Conservation (phyloP, 257 asterid genomes). For the Lycium ferocissimum region DNA sequence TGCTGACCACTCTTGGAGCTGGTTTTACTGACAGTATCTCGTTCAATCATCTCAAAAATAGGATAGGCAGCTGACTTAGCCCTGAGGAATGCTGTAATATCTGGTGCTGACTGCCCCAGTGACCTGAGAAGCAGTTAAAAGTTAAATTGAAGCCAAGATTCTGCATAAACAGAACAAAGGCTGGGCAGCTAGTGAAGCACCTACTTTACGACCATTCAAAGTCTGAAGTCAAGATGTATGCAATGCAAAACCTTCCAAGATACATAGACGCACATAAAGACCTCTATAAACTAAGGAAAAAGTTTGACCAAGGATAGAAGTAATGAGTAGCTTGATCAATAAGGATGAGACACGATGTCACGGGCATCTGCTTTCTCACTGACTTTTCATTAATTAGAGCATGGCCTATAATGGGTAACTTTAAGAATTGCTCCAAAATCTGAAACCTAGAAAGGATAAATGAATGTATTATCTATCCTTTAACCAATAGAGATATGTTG, state of each 20-base stretch:
- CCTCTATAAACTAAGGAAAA: slow-evolving; percentile 8
- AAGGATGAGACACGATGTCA: not conserved
- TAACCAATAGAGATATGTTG: slow-evolving; percentile 6
- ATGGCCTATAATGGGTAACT: not conserved
- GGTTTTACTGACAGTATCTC: slow-evolving; percentile 55
- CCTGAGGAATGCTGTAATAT: slow-evolving; percentile 80
- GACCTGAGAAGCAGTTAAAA: slow-evolving; percentile 56
- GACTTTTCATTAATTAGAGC: slow-evolving; percentile 1
- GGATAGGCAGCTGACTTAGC: slow-evolving; percentile 93
- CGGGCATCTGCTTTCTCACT: not conserved
- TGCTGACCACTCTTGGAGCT: slow-evolving; percentile 57
- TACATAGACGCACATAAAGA: not conserved
- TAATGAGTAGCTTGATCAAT: slow-evolving; percentile 13
- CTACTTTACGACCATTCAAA: slow-evolving; percentile 23
- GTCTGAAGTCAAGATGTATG: not conserved
- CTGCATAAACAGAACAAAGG: not conserved
- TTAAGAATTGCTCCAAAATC: slow-evolving; percentile 6
- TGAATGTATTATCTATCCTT: not conserved
- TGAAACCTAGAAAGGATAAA: slow-evolving; percentile 6
- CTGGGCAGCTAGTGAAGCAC: slow-evolving; percentile 16
- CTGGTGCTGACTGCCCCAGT: slow-evolving; percentile 94
- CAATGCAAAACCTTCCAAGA: not conserved
- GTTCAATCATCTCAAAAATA: slow-evolving; percentile 89
- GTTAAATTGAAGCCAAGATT: not conserved
- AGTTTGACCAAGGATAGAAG: not conserved